Base-by-base conservation (phyloP, 805 yeast genomes). In the Starmera caribaea region DNA sequence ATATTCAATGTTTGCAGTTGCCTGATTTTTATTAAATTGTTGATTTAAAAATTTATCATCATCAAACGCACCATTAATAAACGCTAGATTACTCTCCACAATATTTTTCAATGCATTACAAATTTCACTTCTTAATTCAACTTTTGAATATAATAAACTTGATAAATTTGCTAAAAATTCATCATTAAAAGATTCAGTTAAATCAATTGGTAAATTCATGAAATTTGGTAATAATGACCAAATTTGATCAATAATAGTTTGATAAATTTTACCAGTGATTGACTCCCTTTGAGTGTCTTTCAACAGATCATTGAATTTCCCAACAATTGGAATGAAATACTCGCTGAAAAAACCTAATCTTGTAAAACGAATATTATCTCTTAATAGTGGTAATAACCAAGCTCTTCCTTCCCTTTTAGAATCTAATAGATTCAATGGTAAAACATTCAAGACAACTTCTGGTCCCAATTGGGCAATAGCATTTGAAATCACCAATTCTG, bases 221-320 rank as follows among this genome's bases (percentile, higher is more conserved):
- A 88, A 92, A 49, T 79, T 82, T 14, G 97, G 96, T 45, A 92
- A 67, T 46, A 89, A 67, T 1, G 94, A 79, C 97, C 97, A 88
- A 29, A 89, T 70, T 68, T 92, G 99, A 55, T 85, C 95, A 33
- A 85, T 68, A 35, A 92, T 76, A 3, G 98, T 90, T 50, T 78
- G 73, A 55, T 85, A 83, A 38, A 92, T 76, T 62, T 87, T 92
- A 42, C 65, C 59, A 56, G 86, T 83, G 44, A 84, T 69, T 2
- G 89, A 76, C 38, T 76, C 73, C 37, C 73, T 69, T 32, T 71
- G 65, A 29, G 71, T 49, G 1, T 61, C 49, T 12, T 54, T 58
- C 36, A 75, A 63, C 44, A 71, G 76, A 9, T 62, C 55, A 36
- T 71, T 70, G 50, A 81, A 83, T 41, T 69, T 63, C 32, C 68